phyloP scores from a whole-genome alignment of 2,329 filamentous ascomycete species.

The Ceratocystis colombiana region DNA sequence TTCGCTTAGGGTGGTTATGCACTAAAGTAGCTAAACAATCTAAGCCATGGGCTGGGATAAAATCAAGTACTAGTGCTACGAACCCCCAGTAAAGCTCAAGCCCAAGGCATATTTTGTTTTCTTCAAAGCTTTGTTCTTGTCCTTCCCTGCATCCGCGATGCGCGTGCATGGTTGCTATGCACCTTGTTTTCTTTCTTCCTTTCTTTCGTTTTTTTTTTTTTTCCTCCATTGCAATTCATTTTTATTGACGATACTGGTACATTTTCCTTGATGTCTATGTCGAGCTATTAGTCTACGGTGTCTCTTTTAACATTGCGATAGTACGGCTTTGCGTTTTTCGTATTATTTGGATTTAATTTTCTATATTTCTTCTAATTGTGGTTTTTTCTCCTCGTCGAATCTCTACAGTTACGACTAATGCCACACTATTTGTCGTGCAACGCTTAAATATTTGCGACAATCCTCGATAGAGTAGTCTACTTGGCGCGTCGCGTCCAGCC shows the following conservation, averaged over 20 bases:
- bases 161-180: not conserved
- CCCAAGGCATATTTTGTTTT: not conserved
- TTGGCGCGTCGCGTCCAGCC: slow-evolving; percentile 1
- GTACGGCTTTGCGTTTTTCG: not conserved
- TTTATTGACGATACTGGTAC: not conserved
- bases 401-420: not conserved
- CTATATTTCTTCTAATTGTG: slow-evolving; percentile 8
- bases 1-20: not conserved
- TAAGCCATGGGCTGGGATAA: not conserved
- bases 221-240: not conserved
- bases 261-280: no score
- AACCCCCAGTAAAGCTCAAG: not conserved
- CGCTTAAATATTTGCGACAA: slow-evolving; percentile 3
- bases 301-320: no score
- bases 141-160: slow-evolving; percentile 3
- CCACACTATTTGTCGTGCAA: not conserved
- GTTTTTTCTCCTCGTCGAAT: not conserved
- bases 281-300: no score
- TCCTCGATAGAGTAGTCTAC: not conserved
- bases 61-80: not conserved
- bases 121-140: slow-evolving; percentile 1
- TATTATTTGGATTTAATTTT: not conserved
- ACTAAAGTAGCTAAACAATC: not conserved
- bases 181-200: not conserved
- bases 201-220: not conserved